These are phyloP conservation scores for Hibiscus tridactylites DNA, from an alignment of 345 rosid genomes.

Conservation along the genomic window DNA sequence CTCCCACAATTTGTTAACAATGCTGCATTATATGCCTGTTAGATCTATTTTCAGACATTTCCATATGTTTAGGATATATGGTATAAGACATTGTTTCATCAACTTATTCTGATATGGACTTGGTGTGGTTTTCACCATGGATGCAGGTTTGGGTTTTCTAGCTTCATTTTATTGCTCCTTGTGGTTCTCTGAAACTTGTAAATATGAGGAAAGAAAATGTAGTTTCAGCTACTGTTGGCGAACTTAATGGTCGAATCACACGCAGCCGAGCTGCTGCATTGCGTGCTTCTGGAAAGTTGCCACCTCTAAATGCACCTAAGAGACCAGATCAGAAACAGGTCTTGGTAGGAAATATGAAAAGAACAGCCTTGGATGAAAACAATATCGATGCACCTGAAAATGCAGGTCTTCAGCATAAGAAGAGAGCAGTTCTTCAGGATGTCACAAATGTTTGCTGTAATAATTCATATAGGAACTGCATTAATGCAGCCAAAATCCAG, in stretches of 20 bases:
- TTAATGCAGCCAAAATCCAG: constrained; percentile 48
- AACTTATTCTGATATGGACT: background rate
- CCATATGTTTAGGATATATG: background rate
- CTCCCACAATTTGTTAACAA: too few relatives aligned
- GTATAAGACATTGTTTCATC: background rate
- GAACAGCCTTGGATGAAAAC: constrained; percentile 48
- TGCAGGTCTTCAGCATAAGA: constrained; percentile 33
- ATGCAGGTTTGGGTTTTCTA: constrained; percentile 19
- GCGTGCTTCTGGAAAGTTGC: constrained; percentile 27
- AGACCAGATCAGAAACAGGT: constrained; percentile 29
- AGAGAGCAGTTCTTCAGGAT: constrained; percentile 67
- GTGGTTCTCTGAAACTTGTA: constrained; percentile 26
- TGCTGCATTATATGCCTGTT: background rate
- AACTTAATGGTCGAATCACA: constrained; percentile 46
- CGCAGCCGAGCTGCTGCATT: constrained; percentile 63
- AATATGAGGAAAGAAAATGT: constrained; percentile 50
- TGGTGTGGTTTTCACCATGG: background rate
- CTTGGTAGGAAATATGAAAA: constrained; percentile 32
- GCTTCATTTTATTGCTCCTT: constrained; percentile 16
- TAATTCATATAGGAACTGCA: constrained; percentile 36
- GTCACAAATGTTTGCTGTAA: constrained; percentile 57
- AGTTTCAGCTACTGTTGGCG: constrained; percentile 23
- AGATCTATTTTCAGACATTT: background rate
- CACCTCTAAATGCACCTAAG: constrained; percentile 24
- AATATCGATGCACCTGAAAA: constrained; percentile 21